These are phyloP conservation scores for Pedinophyceae sp. DNA, from an alignment of 139 green algal genomes.

Conservation along the genomic window DNA sequence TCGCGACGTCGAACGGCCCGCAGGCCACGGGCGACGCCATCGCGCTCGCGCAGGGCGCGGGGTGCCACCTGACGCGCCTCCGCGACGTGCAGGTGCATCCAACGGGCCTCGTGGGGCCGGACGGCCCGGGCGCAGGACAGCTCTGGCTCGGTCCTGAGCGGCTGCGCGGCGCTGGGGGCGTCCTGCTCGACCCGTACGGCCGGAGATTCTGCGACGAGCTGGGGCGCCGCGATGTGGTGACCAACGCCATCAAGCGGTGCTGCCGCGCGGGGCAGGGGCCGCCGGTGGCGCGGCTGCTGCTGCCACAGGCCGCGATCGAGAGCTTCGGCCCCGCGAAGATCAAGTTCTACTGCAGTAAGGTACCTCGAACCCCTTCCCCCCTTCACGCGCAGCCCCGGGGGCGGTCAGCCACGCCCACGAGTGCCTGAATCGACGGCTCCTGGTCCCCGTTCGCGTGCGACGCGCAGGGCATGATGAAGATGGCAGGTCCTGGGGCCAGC, in stretches of 20 bases:
- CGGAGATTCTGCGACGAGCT: conserved; percentile 63
- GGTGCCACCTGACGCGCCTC: conserved; percentile 26
- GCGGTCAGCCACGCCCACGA: too few species aligned
- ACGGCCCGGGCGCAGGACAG: neutral
- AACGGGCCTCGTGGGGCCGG: conserved; percentile 6
- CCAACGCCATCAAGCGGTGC: conserved; percentile 2
- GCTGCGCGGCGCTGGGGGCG: conserved; percentile 45
- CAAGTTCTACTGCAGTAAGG: neutral
- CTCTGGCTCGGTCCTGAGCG: conserved; percentile 57
- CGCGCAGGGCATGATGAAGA: too few species aligned
- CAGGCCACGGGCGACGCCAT: conserved; percentile 38
- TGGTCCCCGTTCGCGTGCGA: too few species aligned
- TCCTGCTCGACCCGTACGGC: conserved; percentile 37
- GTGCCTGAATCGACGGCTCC: too few species aligned
- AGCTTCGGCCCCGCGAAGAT: neutral
- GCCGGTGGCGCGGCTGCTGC: neutral
- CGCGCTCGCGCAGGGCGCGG: conserved; percentile 18
- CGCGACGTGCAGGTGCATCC: conserved; percentile 9
- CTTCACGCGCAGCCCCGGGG: too few species aligned
- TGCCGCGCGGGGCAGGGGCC: too few species aligned
- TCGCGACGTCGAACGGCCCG: conserved; percentile 55
- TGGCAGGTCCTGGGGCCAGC: too few species aligned
- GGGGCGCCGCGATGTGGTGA: conserved; percentile 32
- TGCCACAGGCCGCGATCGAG: neutral
- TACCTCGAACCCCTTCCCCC: too few species aligned